A percentile compares a stretch with the other conserved stretches of the same genome.
Evolutionary conservation across 768 basidiomycete genomes (phyloP).

Genomic region (Xerocomus spinulosus): DNA sequence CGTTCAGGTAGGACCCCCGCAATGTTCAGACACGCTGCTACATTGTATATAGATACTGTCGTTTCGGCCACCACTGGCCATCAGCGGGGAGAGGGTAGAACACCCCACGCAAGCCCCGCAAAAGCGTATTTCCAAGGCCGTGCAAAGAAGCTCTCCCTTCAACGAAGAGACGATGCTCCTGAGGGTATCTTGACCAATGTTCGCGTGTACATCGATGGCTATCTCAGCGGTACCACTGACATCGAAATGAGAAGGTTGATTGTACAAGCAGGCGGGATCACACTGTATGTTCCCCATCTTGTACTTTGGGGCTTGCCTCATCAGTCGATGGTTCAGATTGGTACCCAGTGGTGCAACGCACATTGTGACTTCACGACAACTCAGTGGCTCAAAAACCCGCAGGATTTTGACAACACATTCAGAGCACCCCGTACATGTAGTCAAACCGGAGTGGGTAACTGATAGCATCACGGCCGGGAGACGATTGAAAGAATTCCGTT

Average conservation of each 20-base stretch:
- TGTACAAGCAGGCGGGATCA: conserved; percentile 58
- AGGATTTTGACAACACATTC: conserved; percentile 51
- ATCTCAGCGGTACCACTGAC: conserved; percentile 66
- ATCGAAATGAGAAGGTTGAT: conserved; percentile 73
- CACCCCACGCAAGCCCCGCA: conserved; percentile 23
- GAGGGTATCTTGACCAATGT: conserved; percentile 38
- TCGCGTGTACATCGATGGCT: conserved; percentile 68
- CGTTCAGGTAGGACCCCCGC: conserved; percentile 47
- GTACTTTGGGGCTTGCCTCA: conserved; percentile 3
- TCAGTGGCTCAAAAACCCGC: conserved; percentile 71
- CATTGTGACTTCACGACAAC: conserved; percentile 66
- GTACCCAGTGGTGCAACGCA: conserved; percentile 67
- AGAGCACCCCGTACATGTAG: conserved; percentile 51
- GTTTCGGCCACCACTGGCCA: conserved; percentile 66
- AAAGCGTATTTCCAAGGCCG: conserved; percentile 41
- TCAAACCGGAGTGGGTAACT: conserved; percentile 70
- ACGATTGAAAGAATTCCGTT: conserved; percentile 56
- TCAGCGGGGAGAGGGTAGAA: conserved; percentile 51
- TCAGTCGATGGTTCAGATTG: conserved; percentile 34
- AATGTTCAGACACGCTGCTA: not conserved
- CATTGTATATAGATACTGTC: conserved; percentile 45
- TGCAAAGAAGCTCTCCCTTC: conserved; percentile 40
- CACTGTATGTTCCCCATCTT: conserved; percentile 44
- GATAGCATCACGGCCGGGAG: conserved; percentile 63
- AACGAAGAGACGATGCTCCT: conserved; percentile 15